Conservation (phyloP, 2,329 filamentous ascomycete species). For the Diplodia mutila region DNA sequence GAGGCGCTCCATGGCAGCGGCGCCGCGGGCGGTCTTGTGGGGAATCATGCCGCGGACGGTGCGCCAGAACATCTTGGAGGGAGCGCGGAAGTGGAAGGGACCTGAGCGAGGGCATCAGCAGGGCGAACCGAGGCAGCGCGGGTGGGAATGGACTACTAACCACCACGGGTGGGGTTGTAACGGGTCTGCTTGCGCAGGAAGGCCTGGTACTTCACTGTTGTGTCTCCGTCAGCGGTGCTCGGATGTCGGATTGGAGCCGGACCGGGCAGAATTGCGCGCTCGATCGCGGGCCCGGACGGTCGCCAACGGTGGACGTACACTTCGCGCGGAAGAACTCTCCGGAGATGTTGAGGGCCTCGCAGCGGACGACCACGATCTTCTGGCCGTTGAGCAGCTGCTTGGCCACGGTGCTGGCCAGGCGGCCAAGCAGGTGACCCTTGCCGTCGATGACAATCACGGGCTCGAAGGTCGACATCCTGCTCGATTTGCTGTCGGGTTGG, state of each 20-base stretch:
- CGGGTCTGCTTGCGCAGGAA: constrained; percentile 99
- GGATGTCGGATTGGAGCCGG: constrained; percentile 34
- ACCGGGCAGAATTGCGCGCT: constrained; percentile 1
- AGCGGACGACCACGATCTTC: constrained; percentile 99
- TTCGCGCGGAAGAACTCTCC: constrained; percentile 99
- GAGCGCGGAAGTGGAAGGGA: constrained; percentile 99
- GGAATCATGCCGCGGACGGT: constrained; percentile 99
- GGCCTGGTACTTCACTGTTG: constrained; percentile 98
- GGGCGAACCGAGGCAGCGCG: constrained; percentile 4
- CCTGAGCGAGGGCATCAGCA: constrained; percentile 56
- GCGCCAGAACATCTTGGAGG: constrained; percentile 99
- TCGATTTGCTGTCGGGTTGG: constrained; percentile 28
- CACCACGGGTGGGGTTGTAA: constrained; percentile 99
- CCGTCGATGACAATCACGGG: constrained; percentile 94
- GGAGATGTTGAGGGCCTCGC: constrained; percentile 99
- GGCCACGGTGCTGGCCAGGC: constrained; percentile 95
- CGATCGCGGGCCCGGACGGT: background rate
- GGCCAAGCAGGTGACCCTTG: constrained; percentile 99
- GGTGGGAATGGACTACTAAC: constrained; percentile 58
- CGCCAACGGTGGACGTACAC: constrained; percentile 71
- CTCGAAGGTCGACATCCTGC: constrained; percentile 69
- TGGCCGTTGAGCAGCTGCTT: constrained; percentile 99
- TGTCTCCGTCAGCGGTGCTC: constrained; percentile 50
- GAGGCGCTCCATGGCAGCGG: constrained; percentile 94
- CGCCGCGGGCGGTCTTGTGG: constrained; percentile 98